phyloP scores from a whole-genome alignment of 306 rosid species.

The Pueraria montana region DNA sequence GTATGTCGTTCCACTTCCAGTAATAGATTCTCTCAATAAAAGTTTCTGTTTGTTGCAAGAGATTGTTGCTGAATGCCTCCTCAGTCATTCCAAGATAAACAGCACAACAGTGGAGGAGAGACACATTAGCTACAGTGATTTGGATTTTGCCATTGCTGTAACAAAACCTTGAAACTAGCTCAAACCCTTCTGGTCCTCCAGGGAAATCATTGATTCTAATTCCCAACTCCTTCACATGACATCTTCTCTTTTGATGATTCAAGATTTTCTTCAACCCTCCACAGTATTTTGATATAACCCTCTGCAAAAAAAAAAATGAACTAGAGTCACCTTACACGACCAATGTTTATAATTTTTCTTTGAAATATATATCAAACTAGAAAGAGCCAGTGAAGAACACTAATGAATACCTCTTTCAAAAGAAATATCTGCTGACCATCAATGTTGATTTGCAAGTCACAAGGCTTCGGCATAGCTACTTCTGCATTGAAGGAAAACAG shows the following conservation, averaged over 20 bases:
- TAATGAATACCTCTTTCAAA: slow-evolving; percentile 66
- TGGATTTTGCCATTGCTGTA: slow-evolving; percentile 67
- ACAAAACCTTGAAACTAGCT: slow-evolving; percentile 76
- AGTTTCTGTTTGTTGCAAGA: slow-evolving; percentile 70
- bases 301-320: slow-evolving; percentile 61
- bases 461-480: slow-evolving; percentile 65
- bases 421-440: slow-evolving; percentile 71
- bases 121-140: slow-evolving; percentile 66
- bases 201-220: slow-evolving; percentile 73
- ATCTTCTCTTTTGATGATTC: slow-evolving; percentile 61
- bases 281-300: slow-evolving; percentile 60
- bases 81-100: slow-evolving; percentile 79
- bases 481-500: slow-evolving; percentile 48
- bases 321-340: slow-evolving; percentile 31
- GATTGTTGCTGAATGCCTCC: slow-evolving; percentile 61
- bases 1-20: slow-evolving; percentile 76
- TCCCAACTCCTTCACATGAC: slow-evolving; percentile 48
- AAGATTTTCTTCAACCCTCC: slow-evolving; percentile 66
- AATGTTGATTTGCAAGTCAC: slow-evolving; percentile 69
- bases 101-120: slow-evolving; percentile 74
- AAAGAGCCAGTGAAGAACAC: slow-evolving; percentile 12
- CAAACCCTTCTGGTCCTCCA: slow-evolving; percentile 86
- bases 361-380: slow-evolving; percentile 21
- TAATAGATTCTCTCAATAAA: slow-evolving; percentile 64
- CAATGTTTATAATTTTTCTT: not conserved